Evolutionary conservation across 768 basidiomycete species (phyloP), one percentile per base, ranked within the genome.

Genomic region (Omphalotus guepiniiformis): DNA sequence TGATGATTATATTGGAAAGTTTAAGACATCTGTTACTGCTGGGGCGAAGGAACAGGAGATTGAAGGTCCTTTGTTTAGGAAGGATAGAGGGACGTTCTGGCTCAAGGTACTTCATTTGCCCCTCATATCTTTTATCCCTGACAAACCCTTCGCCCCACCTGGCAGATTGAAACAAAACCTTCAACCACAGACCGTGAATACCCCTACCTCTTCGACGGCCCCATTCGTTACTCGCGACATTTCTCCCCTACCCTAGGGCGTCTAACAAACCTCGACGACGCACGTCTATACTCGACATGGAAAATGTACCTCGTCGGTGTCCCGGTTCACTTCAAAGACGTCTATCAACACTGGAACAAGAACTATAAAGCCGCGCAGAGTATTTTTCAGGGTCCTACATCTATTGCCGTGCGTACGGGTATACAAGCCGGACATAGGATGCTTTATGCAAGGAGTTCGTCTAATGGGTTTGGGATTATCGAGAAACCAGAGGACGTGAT

Each of bases 281-380:
- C 69, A 0, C 78, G 83, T 0, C 68, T 87, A 19, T 89, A 88
- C 58, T 81, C 83, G 29, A 90, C 88, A 1, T 90, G 88, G 88
- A 88, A 88, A 59, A 73, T 82, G 53, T 83, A 79, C 55, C 67
- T 88, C 59, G 73, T 73, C 44, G 83, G 79, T 16, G 61, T 88
- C 1, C 75, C 70, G 2, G 61, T 73, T 6, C 77, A 78, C 62
- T 85, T 90, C 55, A 71, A 77, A 7, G 75, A 84, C 57, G 63
- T 53, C 22, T 62, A 75, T 46, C 88, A 90, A 60, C 67, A 60
- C 21, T 90, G 86, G 88, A 87, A 85, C 60, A 64, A 55, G 47
- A 53, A 74, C 11, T 85, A 89, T 70, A 76, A 73, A 53, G 80
- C 84, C 13, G 87, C 87, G 2, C 82, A 86, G 60, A 71, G 69